phyloP scores from a whole-genome alignment of 2,329 filamentous ascomycete genomes.

The Cryphonectria carpinicola region DNA sequence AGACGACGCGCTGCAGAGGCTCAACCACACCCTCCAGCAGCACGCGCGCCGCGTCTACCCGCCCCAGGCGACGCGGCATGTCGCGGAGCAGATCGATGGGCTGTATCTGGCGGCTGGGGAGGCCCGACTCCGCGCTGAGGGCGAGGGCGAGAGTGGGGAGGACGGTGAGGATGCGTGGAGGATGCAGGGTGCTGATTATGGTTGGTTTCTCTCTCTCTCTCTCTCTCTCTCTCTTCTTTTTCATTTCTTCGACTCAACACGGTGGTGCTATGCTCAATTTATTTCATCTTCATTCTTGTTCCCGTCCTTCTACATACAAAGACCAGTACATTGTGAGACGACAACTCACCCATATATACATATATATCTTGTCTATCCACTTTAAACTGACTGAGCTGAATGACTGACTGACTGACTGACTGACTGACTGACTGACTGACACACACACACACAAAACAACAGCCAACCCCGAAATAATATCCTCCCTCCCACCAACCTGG shows the following conservation, averaged over 20 bases:
- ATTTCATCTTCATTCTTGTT: not conserved
- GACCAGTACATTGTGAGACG: too few species aligned
- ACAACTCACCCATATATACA: not conserved
- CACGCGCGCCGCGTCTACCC: constrained; percentile 70
- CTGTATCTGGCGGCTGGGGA: constrained; percentile 60
- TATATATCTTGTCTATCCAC: too few species aligned
- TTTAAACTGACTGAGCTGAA: not conserved
- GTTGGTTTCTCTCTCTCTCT: constrained; percentile 41
- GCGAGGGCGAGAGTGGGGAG: constrained; percentile 40
- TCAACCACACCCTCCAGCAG: constrained; percentile 66
- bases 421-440: not conserved
- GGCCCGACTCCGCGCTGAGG: constrained; percentile 35
- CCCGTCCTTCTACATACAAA: not conserved
- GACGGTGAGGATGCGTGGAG: constrained; percentile 42
- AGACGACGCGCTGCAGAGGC: constrained; percentile 59
- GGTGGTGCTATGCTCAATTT: too few species aligned
- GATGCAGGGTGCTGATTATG: constrained; percentile 48
- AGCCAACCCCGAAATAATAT: constrained; percentile 50
- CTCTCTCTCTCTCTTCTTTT: constrained; percentile 3
- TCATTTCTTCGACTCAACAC: not conserved
- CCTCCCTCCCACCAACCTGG: constrained; percentile 53
- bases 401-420: not conserved
- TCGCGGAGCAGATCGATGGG: constrained; percentile 73
- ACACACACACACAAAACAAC: not conserved
- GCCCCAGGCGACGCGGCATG: constrained; percentile 69